phyloP scores from a whole-genome alignment of 1,284 basidiomycete species.

The Leucoagaricus sp. region DNA sequence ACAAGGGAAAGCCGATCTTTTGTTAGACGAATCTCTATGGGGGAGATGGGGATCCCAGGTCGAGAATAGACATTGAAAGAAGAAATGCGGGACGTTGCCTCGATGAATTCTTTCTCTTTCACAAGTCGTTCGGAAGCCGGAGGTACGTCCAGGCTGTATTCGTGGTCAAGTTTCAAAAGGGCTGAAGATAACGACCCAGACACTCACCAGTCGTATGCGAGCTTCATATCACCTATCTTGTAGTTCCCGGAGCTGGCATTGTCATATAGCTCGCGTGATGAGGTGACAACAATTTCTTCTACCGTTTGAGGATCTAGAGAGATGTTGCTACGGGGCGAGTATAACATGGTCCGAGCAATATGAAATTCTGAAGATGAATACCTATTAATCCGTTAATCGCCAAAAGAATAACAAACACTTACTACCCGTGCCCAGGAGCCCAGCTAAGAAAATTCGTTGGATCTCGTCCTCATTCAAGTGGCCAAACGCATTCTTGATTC shows the following conservation, averaged over 20 bases:
- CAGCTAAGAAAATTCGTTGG: constrained; percentile 78
- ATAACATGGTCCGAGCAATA: constrained; percentile 71
- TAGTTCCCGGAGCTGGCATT: constrained; percentile 91
- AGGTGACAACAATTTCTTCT: constrained; percentile 79
- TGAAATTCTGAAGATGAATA: constrained; percentile 64
- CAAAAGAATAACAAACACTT: constrained; percentile 41
- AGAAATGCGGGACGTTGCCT: constrained; percentile 86
- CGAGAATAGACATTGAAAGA: constrained; percentile 80
- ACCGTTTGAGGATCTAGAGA: constrained; percentile 52
- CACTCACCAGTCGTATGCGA: constrained; percentile 89
- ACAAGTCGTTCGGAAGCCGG: constrained; percentile 60
- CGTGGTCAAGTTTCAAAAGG: background rate
- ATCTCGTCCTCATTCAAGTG: constrained; percentile 72
- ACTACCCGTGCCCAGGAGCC: constrained; percentile 85
- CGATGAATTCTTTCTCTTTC: constrained; percentile 88
- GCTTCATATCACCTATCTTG: constrained; percentile 91
- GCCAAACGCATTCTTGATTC: constrained; percentile 76
- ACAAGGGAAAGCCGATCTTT: constrained; percentile 85
- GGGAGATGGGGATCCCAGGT: constrained; percentile 77
- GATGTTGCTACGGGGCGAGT: constrained; percentile 51
- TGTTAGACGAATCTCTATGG: constrained; percentile 88
- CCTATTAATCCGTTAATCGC: constrained; percentile 8
- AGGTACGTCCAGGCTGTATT: constrained; percentile 72
- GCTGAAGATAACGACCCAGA: background rate
- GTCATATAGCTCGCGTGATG: constrained; percentile 89